Base-by-base conservation (phyloP, 176 grass and related monocot species). In the Microstegium vimineum region DNA sequence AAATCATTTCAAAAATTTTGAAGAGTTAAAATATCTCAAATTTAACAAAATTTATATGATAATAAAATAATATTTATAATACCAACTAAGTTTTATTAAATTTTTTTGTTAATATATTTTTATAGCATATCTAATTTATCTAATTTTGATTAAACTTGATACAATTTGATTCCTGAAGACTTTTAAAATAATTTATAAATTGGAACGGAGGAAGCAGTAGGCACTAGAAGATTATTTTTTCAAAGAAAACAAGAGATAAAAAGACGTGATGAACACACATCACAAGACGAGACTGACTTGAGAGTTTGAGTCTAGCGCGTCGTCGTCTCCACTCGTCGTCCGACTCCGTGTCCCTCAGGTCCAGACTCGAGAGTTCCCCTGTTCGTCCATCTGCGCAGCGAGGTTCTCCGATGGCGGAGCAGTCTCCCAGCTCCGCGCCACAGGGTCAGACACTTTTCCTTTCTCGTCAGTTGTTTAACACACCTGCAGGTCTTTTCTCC, bases 391-490 rank as follows among this genome's bases (percentile, higher is more conserved):
- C 70, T 4, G 52, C 62, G 64, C 66, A 8, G 38, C 35, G 71
- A 85, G 31, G 35, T 34, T 38, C 52, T 66, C 59, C 46, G 5
- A 88, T 84, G 86, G 75, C 75, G 60, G 81, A 64, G 20, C 81
- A 80, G 71, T 68, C 86, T 16, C 69, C 81, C 7, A 71, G 51
- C 46, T 54, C 82, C 64, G 61, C 77, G 0, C 71, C 72, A 6
- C 87, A 85, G 81, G 77, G 82, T 89, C 31, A 69, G 51, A 34
- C 49, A 37, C 33, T 30, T 37, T 51, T 27, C n/a, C 37, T 62
- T 30, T 33, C 76, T 54, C 9, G 2, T 36, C 33, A 1, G 8
- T 10, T 67, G 30, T 36, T 4, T 28, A 11, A 73, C 2, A 23
- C 26, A 45, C 59, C 10, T 28, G 28, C 5, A 4, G 8, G 2